Conservation (phyloP, 148 eudicot genomes). For the Dysphania ambrosioides region DNA sequence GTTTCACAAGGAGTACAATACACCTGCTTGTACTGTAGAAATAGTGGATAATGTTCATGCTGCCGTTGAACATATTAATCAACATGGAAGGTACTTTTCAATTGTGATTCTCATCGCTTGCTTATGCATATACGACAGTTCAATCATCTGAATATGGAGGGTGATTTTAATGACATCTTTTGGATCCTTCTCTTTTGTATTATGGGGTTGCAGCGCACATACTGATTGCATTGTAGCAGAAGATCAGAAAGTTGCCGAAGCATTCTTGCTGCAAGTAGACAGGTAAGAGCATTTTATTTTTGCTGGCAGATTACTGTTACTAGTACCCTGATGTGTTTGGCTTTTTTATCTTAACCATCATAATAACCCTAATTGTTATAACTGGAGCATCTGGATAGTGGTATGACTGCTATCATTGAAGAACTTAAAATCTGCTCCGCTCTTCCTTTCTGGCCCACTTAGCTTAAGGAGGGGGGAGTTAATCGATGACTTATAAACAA, state of each 20-base stretch:
- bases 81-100: constrained; percentile 69
- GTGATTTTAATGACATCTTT: neutral
- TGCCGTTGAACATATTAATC: constrained; percentile 88
- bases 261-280: constrained; percentile 80
- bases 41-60: constrained; percentile 86
- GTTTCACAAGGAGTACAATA: constrained; percentile 79
- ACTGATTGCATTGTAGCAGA: constrained; percentile 86
- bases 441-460: neutral
- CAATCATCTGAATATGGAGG: neutral
- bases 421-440: too few relatives aligned
- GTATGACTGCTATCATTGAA: too few relatives aligned
- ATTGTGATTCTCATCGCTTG: neutral
- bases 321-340: too few relatives aligned
- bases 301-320: neutral
- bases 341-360: too few relatives aligned
- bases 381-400: too few relatives aligned
- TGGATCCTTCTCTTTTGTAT: neutral
- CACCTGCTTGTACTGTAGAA: constrained; percentile 89
- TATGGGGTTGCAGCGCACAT: constrained; percentile 62
- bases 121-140: neutral
- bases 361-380: too few relatives aligned
- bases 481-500: neutral
- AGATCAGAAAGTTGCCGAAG: constrained; percentile 61
- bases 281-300: constrained; percentile 42
- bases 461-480: too few relatives aligned